phyloP scores from a whole-genome alignment of 2,329 filamentous ascomycete genomes.

The Diaporthe sp. region DNA sequence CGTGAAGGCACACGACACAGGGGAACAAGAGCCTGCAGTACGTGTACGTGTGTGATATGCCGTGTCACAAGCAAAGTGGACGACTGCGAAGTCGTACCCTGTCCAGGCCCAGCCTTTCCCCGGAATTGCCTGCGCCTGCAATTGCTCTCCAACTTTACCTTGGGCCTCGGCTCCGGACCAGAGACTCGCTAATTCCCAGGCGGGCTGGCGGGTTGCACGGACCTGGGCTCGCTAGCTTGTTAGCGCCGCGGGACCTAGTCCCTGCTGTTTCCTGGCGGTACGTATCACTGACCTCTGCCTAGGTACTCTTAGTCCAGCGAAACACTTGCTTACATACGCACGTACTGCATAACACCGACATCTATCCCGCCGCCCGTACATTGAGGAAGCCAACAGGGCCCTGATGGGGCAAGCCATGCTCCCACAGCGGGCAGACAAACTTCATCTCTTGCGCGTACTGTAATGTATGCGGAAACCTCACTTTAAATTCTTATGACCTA shows the following conservation, averaged over 20 bases:
- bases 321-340: neutral
- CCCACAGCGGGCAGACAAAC: neutral
- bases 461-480: neutral
- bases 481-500: neutral
- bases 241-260: constrained; percentile 7
- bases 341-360: neutral
- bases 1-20: constrained; percentile 4
- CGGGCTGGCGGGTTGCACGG: constrained; percentile 6
- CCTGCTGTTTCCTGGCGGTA: neutral
- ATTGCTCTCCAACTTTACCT: constrained; percentile 11
- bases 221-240: neutral
- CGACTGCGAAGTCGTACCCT: constrained; percentile 32
- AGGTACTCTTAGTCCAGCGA: neutral
- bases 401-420: neutral
- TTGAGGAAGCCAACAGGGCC: neutral
- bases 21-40: neutral
- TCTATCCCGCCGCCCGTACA: neutral
- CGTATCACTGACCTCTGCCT: neutral
- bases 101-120: constrained; percentile 50
- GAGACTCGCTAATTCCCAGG: neutral
- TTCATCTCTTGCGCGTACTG: neutral
- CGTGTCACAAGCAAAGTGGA: constrained; percentile 32
- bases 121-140: constrained; percentile 7
- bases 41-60: neutral
- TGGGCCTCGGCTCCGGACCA: constrained; percentile 33